A percentile compares a stretch with the other conserved stretches of the same genome.
Conservation (phyloP, 2,329 filamentous ascomycete genomes). For the Colletotrichum sp. region DNA sequence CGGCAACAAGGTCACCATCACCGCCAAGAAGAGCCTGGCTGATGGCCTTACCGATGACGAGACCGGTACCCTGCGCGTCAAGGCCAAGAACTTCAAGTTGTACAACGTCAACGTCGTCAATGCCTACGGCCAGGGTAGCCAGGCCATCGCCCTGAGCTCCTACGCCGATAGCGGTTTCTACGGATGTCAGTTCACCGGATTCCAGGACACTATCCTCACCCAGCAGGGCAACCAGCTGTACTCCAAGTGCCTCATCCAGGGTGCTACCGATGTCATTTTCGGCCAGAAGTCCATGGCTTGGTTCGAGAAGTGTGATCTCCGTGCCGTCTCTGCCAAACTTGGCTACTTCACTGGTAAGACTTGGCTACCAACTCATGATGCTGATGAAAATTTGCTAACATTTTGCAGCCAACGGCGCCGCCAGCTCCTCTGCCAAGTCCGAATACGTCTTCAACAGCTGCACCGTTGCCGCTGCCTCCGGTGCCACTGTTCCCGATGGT, state of each 20-base stretch:
- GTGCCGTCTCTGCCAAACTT: conserved; percentile 36
- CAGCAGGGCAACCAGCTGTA: conserved; percentile 54
- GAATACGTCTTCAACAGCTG: conserved; percentile 54
- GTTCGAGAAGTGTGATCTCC: conserved; percentile 48
- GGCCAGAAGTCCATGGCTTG: conserved; percentile 46
- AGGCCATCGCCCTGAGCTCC: conserved; percentile 51
- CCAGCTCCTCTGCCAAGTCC: conserved; percentile 33
- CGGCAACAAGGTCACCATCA: conserved; percentile 62
- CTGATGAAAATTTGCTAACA: neutral
- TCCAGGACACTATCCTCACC: conserved; percentile 55
- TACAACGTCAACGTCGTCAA: conserved; percentile 66
- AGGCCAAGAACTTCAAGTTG: conserved; percentile 54
- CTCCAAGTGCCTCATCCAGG: conserved; percentile 46
- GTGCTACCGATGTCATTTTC: conserved; percentile 57
- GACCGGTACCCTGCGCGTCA: conserved; percentile 54
- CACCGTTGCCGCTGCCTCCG: conserved; percentile 42
- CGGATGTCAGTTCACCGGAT: conserved; percentile 49
- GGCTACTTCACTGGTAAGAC: conserved; percentile 48
- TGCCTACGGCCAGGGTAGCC: conserved; percentile 51
- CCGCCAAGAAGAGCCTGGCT: conserved; percentile 59
- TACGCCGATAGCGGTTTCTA: conserved; percentile 52
- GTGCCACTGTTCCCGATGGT: conserved; percentile 39
- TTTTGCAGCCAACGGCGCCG: conserved; percentile 44
- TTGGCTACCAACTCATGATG: neutral
- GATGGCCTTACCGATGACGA: conserved; percentile 56